phyloP scores from a whole-genome alignment of 345 rosid species.

The Trapa bicornis region DNA sequence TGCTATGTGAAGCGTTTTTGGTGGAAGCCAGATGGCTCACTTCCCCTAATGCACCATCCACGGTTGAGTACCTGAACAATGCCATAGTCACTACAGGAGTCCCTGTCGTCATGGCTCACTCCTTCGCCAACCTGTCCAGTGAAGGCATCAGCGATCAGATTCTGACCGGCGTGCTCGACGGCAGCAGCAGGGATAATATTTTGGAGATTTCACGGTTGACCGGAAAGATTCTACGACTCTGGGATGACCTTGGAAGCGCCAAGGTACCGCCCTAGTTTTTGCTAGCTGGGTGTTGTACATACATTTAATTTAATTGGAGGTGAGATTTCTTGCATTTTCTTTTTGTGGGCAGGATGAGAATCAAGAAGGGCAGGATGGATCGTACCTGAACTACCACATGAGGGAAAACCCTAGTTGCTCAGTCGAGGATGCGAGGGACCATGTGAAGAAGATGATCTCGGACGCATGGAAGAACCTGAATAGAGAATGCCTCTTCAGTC shows the following conservation, averaged over 20 bases:
- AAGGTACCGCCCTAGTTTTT: slow-evolving; percentile 11
- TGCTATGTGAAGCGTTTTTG: slow-evolving; percentile 11
- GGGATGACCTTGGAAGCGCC: slow-evolving; percentile 21
- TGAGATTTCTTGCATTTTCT: too few species aligned
- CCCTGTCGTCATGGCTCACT: slow-evolving; percentile 2
- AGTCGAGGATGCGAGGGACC: slow-evolving; percentile 20
- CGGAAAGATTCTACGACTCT: slow-evolving; percentile 28
- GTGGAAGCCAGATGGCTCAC: slow-evolving; percentile 19
- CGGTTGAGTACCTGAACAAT: slow-evolving; percentile 16
- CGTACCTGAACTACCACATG: neutral
- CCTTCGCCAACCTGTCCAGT: neutral
- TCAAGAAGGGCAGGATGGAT: slow-evolving; percentile 6
- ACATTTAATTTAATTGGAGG: too few species aligned
- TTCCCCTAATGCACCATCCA: neutral
- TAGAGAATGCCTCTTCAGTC: slow-evolving; percentile 25
- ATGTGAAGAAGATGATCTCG: slow-evolving; percentile 24
- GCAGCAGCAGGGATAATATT: neutral
- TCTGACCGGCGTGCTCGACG: slow-evolving; percentile 20
- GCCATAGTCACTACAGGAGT: slow-evolving; percentile 13
- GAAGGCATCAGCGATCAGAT: slow-evolving; percentile 9
- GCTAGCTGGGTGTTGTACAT: too few species aligned
- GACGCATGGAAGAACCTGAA: slow-evolving; percentile 48
- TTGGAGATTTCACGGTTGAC: slow-evolving; percentile 1
- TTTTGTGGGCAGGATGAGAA: slow-evolving; percentile 10
- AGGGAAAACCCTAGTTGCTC: slow-evolving; percentile 8